Percentiles rank a stretch among this genome's conserved stretches.
Conservation (phyloP, 345 rosid species). For the Iberis pinnata region DNA sequence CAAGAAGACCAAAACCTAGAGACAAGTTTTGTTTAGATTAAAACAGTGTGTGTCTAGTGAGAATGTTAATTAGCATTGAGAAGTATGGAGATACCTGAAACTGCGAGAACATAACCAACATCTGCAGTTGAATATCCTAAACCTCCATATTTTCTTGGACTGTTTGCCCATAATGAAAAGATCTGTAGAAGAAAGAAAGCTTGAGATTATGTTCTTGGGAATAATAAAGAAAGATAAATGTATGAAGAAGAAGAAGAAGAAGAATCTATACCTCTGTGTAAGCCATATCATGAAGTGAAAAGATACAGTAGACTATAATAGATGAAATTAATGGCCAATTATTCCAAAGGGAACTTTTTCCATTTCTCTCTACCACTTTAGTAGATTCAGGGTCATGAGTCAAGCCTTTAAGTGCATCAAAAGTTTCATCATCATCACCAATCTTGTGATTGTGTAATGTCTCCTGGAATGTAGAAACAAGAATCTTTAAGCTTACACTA, state of each 20-base stretch:
- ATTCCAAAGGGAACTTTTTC: slow-evolving; percentile 37
- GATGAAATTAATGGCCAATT: slow-evolving; percentile 95
- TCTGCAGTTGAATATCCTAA: slow-evolving; percentile 51
- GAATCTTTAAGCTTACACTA: slow-evolving; percentile 12
- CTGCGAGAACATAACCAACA: slow-evolving; percentile 70
- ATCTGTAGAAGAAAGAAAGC: slow-evolving; percentile 35
- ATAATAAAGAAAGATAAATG: slow-evolving; percentile 10
- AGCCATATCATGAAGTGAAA: slow-evolving; percentile 94
- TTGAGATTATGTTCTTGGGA: not conserved
- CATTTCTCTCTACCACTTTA: too few species aligned
- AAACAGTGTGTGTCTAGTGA: too few species aligned
- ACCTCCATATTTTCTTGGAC: slow-evolving; percentile 66
- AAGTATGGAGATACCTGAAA: slow-evolving; percentile 44
- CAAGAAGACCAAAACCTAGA: slow-evolving; percentile 71
- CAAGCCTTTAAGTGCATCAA: too few species aligned
- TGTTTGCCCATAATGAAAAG: slow-evolving; percentile 85
- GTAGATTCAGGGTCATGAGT: too few species aligned
- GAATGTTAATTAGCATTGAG: too few species aligned
- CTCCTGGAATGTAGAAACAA: slow-evolving; percentile 41
- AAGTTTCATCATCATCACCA: slow-evolving; percentile 27
- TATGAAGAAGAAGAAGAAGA: slow-evolving; percentile 5
- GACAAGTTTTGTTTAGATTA: too few species aligned
- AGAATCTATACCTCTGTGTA: slow-evolving; percentile 57
- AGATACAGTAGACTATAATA: slow-evolving; percentile 68
- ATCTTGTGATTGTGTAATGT: slow-evolving; percentile 56